These are phyloP conservation scores for Laetiporus sulphureus DNA, from an alignment of 1,284 basidiomycete species.

Conservation along the genomic window DNA sequence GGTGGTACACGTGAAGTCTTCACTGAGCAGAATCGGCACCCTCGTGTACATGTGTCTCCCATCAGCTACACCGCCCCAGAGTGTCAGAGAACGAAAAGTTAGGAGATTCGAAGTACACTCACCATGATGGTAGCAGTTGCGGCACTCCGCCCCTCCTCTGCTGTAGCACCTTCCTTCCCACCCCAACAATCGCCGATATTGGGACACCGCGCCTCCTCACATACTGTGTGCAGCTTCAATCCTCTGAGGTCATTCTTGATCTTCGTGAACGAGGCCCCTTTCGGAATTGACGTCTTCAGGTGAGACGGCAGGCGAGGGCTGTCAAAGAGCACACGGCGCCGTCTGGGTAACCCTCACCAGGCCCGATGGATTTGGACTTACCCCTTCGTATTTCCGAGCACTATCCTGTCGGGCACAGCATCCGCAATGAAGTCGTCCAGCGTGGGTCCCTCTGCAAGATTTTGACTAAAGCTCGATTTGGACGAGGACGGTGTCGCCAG, in stretches of 20 bases:
- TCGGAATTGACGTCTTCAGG: constrained; percentile 92
- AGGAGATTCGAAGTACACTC: constrained; percentile 16
- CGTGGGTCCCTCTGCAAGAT: constrained; percentile 66
- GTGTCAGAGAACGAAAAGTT: too few species aligned
- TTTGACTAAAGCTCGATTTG: constrained; percentile 45
- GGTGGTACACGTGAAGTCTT: constrained; percentile 89
- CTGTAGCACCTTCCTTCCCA: constrained; percentile 70
- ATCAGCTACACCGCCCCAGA: constrained; percentile 60
- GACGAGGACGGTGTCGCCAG: constrained; percentile 54
- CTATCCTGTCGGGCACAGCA: constrained; percentile 55
- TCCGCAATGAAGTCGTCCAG: constrained; percentile 84
- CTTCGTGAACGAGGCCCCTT: constrained; percentile 81
- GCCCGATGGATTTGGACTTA: too few species aligned
- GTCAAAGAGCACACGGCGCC: too few species aligned
- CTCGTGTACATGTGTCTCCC: constrained; percentile 99
- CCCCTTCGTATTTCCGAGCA: constrained; percentile 77
- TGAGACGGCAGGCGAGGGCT: constrained; percentile 89
- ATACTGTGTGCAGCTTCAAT: constrained; percentile 90
- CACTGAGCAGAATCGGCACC: constrained; percentile 96
- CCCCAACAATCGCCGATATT: constrained; percentile 99
- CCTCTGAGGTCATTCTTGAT: constrained; percentile 96
- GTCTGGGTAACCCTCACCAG: too few species aligned
- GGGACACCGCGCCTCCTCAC: constrained; percentile 97
- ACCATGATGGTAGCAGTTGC: constrained; percentile 99
- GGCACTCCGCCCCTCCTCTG: constrained; percentile 68